Evolutionary conservation across 163 green algal species (phyloP).

Genomic region (Chlamydomonas reinhardtii): DNA sequence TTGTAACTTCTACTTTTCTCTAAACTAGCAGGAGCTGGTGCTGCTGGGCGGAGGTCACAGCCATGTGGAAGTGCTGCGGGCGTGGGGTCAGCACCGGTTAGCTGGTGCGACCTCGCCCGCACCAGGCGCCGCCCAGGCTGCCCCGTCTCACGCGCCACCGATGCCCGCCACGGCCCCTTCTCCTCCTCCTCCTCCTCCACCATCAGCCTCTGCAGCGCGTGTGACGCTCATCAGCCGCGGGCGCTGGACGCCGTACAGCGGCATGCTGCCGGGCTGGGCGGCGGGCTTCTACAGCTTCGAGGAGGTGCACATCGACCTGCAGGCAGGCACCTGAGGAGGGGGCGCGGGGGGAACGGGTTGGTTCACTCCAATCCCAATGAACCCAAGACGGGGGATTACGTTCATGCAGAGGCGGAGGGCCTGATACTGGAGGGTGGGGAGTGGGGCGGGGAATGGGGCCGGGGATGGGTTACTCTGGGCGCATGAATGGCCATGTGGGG

Average conservation of each 20-base stretch:
- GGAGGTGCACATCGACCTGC: slow-evolving; percentile 95
- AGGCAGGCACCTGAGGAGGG: no score
- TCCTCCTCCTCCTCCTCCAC: not conserved
- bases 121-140: not conserved
- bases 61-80: slow-evolving; percentile 93
- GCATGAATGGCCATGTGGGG: no score
- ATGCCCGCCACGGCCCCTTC: not conserved
- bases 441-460: no score
- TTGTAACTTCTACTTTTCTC: no score
- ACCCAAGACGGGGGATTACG: no score
- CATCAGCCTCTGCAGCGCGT: not conserved
- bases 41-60: slow-evolving; percentile 94
- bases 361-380: no score
- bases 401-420: no score
- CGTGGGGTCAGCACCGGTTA: slow-evolving; percentile 90
- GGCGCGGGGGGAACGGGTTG: no score
- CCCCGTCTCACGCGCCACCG: not conserved
- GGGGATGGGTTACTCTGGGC: no score
- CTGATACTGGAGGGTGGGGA: no score
- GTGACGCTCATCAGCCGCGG: slow-evolving; percentile 91
- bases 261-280: slow-evolving; percentile 97
- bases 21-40: slow-evolving; percentile 85
- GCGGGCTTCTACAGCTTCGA: slow-evolving; percentile 91
- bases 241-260: slow-evolving; percentile 94
- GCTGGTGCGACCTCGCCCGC: not conserved